Percentiles rank a stretch among this genome's conserved stretches.
Evolutionary conservation across 2,329 filamentous ascomycete species (phyloP).

Genomic region (Teratosphaeria viscida): DNA sequence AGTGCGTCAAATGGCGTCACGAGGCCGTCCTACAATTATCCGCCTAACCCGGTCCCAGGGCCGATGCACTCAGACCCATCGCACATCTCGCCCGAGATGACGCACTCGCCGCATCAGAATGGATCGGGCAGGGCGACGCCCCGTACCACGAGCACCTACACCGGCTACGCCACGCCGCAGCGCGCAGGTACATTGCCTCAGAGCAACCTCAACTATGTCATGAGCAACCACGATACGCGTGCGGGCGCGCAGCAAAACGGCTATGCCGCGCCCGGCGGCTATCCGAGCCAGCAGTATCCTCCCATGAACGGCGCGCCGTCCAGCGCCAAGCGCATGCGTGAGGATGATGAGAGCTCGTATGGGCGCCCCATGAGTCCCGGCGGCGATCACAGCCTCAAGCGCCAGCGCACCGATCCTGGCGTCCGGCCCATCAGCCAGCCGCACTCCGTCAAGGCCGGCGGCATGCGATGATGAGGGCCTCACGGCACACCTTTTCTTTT

Average conservation of each 20-base stretch:
- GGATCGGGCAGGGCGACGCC: slow-evolving; percentile 78
- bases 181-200: slow-evolving; percentile 55
- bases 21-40: slow-evolving; percentile 69
- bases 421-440: slow-evolving; percentile 22
- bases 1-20: slow-evolving; percentile 59
- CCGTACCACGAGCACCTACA: slow-evolving; percentile 63
- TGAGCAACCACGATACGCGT: slow-evolving; percentile 53
- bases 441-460: slow-evolving; percentile 23
- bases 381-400: slow-evolving; percentile 58
- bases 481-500: not conserved
- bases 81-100: slow-evolving; percentile 73
- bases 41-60: slow-evolving; percentile 50
- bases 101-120: slow-evolving; percentile 71
- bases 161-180: slow-evolving; percentile 66
- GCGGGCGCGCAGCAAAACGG: slow-evolving; percentile 43
- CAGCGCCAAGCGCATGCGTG: slow-evolving; percentile 49
- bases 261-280: slow-evolving; percentile 60
- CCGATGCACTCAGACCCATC: slow-evolving; percentile 59
- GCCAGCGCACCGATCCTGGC: slow-evolving; percentile 56
- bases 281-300: slow-evolving; percentile 45
- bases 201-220: slow-evolving; percentile 80
- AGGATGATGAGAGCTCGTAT: slow-evolving; percentile 44
- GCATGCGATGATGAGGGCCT: slow-evolving; percentile 13
- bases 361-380: slow-evolving; percentile 52
- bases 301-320: slow-evolving; percentile 53